A percentile compares a stretch with the other conserved stretches of the same genome.
Conservation (phyloP, 2,329 filamentous ascomycete genomes). For the Penicillium sp. region DNA sequence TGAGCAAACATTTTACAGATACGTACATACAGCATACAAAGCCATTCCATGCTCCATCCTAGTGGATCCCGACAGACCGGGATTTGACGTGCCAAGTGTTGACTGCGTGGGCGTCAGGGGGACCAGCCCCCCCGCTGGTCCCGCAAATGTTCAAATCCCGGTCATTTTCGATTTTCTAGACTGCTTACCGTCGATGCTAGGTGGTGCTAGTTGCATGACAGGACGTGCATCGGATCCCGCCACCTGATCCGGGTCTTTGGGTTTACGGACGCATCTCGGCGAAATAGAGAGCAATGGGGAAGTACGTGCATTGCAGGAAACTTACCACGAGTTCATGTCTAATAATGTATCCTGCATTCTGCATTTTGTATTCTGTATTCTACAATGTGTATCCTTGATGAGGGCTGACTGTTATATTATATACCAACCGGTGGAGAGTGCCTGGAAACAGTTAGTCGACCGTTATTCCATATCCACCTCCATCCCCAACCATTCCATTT, state of each 20-base stretch:
- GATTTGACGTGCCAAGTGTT: constrained; percentile 2
- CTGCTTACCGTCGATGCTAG: background rate
- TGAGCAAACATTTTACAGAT: no score
- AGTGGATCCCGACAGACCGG: constrained; percentile 2
- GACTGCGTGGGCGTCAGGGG: background rate
- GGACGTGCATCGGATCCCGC: background rate
- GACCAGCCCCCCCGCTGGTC: background rate
- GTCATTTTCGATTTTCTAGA: no score
- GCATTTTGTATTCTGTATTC: no score
- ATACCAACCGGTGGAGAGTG: constrained; percentile 1
- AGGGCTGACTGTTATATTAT: no score
- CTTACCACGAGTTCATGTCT: background rate
- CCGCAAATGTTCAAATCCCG: background rate
- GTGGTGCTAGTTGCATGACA: background rate
- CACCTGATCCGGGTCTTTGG: background rate
- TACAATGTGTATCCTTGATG: no score
- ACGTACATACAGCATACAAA: no score
- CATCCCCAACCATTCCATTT: background rate
- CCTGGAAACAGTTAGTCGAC: background rate
- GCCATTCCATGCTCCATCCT: no score
- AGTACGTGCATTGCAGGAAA: background rate
- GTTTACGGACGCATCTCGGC: constrained; percentile 1
- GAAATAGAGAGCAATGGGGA: background rate
- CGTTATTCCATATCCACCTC: background rate
- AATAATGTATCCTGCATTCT: no score